Percentiles rank a stretch among this genome's conserved stretches.
Evolutionary conservation across 345 rosid species (phyloP).

Genomic region (Populus tremula): DNA sequence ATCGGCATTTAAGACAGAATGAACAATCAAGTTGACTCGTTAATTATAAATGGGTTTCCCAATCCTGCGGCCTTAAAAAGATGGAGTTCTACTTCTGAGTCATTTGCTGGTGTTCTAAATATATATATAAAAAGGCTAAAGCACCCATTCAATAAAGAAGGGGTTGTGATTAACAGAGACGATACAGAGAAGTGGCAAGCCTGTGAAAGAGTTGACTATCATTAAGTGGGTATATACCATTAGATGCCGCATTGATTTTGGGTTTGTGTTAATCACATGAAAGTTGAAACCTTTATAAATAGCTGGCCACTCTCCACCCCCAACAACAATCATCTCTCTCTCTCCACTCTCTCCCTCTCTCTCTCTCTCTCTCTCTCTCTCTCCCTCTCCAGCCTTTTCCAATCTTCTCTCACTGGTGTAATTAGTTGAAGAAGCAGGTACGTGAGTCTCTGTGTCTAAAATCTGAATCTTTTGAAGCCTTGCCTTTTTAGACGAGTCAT

Average conservation of each 20-base stretch:
- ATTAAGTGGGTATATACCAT: background rate
- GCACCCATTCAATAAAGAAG: background rate
- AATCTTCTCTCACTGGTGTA: background rate
- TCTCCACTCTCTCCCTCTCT: background rate
- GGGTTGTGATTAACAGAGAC: background rate
- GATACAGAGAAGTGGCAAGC: background rate
- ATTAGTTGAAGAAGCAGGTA: background rate
- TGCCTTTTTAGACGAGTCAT: too few species aligned
- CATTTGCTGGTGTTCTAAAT: too few species aligned
- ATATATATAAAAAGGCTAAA: background rate
- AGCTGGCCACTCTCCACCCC: background rate
- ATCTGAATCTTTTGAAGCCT: too few species aligned
- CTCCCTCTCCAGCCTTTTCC: background rate
- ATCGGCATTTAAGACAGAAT: too few species aligned
- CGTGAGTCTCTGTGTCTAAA: background rate
- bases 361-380: background rate
- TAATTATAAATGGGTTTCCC: too few species aligned
- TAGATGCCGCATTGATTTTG: background rate
- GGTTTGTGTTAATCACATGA: background rate
- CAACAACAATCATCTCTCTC: background rate
- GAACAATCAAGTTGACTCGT: too few species aligned
- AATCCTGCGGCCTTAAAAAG: too few species aligned
- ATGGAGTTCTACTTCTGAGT: too few species aligned
- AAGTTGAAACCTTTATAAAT: background rate
- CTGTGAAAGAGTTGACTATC: background rate